phyloP scores from a whole-genome alignment of 1,284 basidiomycete species.

The Phylloboletellus chloephorus region DNA sequence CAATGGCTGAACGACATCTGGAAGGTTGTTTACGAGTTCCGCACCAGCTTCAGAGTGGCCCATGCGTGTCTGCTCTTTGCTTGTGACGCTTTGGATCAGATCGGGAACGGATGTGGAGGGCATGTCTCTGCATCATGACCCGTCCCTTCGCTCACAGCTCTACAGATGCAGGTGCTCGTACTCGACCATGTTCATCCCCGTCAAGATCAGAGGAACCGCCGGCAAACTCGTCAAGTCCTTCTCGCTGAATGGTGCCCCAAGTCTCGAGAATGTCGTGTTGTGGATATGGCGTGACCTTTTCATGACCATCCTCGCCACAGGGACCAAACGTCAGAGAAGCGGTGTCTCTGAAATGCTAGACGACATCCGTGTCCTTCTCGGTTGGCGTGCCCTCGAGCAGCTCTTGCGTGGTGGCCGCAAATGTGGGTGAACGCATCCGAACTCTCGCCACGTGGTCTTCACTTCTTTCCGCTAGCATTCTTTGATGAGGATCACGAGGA shows the following conservation, averaged over 20 bases:
- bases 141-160: background rate
- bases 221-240: constrained; percentile 48
- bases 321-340: constrained; percentile 33
- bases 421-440: constrained; percentile 28
- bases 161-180: constrained; percentile 30
- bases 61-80: constrained; percentile 52
- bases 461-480: constrained; percentile 7
- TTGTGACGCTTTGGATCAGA: constrained; percentile 40
- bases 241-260: constrained; percentile 43
- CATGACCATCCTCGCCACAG: constrained; percentile 45
- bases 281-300: constrained; percentile 70
- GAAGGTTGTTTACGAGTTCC: constrained; percentile 52
- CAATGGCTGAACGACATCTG: constrained; percentile 58
- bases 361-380: constrained; percentile 47
- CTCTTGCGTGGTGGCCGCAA: constrained; percentile 47
- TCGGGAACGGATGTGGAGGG: constrained; percentile 43
- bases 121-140: constrained; percentile 28
- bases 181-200: constrained; percentile 42
- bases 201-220: constrained; percentile 39
- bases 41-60: constrained; percentile 45
- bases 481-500: constrained; percentile 30
- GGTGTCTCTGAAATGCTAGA: constrained; percentile 47
- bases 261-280: constrained; percentile 44
- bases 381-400: constrained; percentile 47
- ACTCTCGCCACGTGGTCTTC: constrained; percentile 1